Conservation (phyloP, 371 early-diverging fungal species). For the Mucor saturninus region DNA sequence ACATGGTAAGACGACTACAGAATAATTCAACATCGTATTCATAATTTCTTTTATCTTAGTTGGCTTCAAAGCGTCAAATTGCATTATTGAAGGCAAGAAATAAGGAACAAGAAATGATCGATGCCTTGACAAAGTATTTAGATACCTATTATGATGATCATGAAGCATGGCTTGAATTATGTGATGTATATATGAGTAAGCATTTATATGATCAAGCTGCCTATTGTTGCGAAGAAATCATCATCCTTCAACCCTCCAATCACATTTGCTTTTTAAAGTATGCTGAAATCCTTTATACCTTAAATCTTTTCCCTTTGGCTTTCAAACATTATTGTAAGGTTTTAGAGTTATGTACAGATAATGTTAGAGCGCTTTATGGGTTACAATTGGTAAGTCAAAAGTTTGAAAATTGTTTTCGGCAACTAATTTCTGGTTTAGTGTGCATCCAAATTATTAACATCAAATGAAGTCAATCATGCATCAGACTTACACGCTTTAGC, state of each 20-base stretch:
- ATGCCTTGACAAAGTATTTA: constrained; percentile 71
- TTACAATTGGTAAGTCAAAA: constrained; percentile 61
- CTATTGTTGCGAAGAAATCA: constrained; percentile 88
- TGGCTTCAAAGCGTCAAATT: constrained; percentile 74
- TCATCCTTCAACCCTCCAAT: constrained; percentile 81
- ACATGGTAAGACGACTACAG: constrained; percentile 50
- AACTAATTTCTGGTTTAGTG: constrained; percentile 23
- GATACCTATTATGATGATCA: constrained; percentile 84
- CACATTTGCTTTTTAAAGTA: constrained; percentile 87
- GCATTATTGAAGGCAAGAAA: constrained; percentile 73
- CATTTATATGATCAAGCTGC: constrained; percentile 84
- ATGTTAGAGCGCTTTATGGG: constrained; percentile 79
- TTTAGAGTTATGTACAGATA: constrained; percentile 74
- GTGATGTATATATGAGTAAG: constrained; percentile 69
- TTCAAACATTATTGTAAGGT: constrained; percentile 79
- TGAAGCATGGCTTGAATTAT: constrained; percentile 89
- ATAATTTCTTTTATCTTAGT: constrained; percentile 34
- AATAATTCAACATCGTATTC: not conserved
- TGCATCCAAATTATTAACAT: constrained; percentile 43
- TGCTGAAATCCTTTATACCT: constrained; percentile 82
- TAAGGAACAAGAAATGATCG: constrained; percentile 73
- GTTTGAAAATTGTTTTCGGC: not conserved
- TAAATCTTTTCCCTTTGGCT: constrained; percentile 62
- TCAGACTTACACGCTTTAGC: constrained; percentile 62
- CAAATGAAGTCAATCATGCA: constrained; percentile 48